These are phyloP conservation scores for Seiridium unicorne DNA, from an alignment of 2,329 filamentous ascomycete species.

Conservation along the genomic window DNA sequence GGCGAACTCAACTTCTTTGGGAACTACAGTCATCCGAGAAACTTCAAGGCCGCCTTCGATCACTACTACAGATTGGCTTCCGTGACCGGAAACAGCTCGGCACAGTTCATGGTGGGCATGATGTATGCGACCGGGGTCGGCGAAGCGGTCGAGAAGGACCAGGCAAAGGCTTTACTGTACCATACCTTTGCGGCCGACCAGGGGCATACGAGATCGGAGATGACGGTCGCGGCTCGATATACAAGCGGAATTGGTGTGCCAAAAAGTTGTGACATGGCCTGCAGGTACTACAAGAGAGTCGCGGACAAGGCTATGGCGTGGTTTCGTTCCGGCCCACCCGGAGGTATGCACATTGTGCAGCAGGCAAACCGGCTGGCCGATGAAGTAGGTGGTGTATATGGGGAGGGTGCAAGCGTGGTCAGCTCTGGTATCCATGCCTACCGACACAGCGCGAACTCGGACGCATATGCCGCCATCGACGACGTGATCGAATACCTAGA, in stretches of 20 bases:
- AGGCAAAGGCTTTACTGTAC: conserved; percentile 88
- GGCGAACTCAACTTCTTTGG: conserved; percentile 97
- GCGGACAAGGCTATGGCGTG: conserved; percentile 90
- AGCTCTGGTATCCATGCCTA: conserved; percentile 83
- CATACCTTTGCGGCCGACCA: conserved; percentile 89
- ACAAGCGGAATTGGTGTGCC: conserved; percentile 82
- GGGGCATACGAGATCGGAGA: conserved; percentile 82
- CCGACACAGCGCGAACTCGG: conserved; percentile 69
- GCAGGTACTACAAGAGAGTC: conserved; percentile 86
- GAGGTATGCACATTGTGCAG: conserved; percentile 73
- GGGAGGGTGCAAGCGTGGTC: conserved; percentile 86
- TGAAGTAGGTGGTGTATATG: conserved; percentile 88
- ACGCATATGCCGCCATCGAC: conserved; percentile 82
- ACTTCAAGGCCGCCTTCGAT: conserved; percentile 76
- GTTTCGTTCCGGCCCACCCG: conserved; percentile 86
- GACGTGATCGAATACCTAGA: conserved; percentile 95
- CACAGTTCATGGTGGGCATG: conserved; percentile 92
- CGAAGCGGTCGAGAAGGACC: conserved; percentile 75
- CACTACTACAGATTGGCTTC: conserved; percentile 78
- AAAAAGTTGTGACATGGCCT: conserved; percentile 80
- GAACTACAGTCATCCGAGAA: conserved; percentile 83
- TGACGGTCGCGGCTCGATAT: conserved; percentile 88
- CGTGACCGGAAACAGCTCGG: conserved; percentile 81
- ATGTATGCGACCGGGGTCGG: conserved; percentile 95
- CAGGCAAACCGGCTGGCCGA: conserved; percentile 87